A percentile compares a stretch with the other conserved stretches of the same genome.
phyloP scores from a whole-genome alignment of 257 asterid species.

The Jacaranda mimosifolia region DNA sequence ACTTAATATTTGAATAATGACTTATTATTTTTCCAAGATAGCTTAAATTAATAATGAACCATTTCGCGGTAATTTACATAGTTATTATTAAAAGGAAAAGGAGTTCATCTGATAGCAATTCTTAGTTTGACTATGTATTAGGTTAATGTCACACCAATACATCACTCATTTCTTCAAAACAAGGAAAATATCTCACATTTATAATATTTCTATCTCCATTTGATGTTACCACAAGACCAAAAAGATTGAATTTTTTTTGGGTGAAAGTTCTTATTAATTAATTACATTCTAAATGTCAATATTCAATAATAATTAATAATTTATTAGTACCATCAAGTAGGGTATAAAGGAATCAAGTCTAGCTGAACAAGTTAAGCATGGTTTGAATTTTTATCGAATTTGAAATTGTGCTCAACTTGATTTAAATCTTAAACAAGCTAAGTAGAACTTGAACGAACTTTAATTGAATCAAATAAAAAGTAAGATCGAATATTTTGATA shows the following conservation, averaged over 20 bases:
- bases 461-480: too few relatives aligned
- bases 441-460: too few relatives aligned
- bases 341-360: too few relatives aligned
- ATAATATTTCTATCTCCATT: neutral
- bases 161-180: neutral
- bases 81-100: neutral
- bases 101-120: neutral
- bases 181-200: neutral
- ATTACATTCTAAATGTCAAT: neutral
- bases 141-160: neutral
- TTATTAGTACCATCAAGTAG: too few relatives aligned
- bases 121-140: neutral
- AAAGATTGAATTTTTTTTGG: too few relatives aligned
- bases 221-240: too few relatives aligned
- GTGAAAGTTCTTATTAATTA: neutral
- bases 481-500: too few relatives aligned
- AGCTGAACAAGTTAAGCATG: too few relatives aligned
- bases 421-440: too few relatives aligned
- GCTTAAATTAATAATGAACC: neutral
- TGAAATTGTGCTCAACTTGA: too few relatives aligned
- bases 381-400: too few relatives aligned
- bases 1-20: neutral
- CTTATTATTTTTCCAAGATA: neutral
- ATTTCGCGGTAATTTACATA: neutral
- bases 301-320: neutral